Evolutionary conservation across 2,329 filamentous ascomycete genomes (phyloP), one percentile per base, ranked within the genome.

Genomic region (Ophiostoma perfectum): DNA sequence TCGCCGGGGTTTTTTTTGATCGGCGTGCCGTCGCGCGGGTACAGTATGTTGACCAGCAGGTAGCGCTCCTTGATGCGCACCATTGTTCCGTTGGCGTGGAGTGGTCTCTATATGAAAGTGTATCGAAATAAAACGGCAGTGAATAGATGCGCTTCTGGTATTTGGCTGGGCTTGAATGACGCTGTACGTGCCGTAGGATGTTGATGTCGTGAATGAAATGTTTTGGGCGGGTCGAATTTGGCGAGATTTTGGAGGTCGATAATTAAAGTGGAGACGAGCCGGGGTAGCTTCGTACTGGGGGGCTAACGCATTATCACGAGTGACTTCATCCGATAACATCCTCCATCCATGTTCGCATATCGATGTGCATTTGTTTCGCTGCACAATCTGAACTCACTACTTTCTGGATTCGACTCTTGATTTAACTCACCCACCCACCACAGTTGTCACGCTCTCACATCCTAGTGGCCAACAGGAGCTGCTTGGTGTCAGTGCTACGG

Each of bases 41-140:
- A 97, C 64, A 98, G 83, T 72, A 98, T 93, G 76, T 96, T 92
- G 71, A 98, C 87, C n/a, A 98, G 87, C 18, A 99, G 86, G 78
- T 99, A 99, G 74, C 95, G 89, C 78, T 97, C 90, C 80, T 99
- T 99, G 73, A 98, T 87, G 76, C 95, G 92, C 70, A 99, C 95
- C 95, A 99, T 69, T 36, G 27, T 27, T 27, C 27, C 27, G 27
- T 27, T 27, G 27, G 27, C 27, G 27, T 27, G 27, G 27, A 27
- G 27, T 27, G 27, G 27, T 27, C 27, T 27, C 2, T 66, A 36
- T 18, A 36, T 55, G 63, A 42, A 7, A 27, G 49, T 55, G 8
- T 18, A 6, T 55, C 4, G 3, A 16, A 36, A 38, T 14, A 58
- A 16, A 12, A 8, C 2, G 42, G 42, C 27, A 27, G 27, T 27